Conservation (phyloP, 257 asterid species). For the Solanum arcanum region DNA sequence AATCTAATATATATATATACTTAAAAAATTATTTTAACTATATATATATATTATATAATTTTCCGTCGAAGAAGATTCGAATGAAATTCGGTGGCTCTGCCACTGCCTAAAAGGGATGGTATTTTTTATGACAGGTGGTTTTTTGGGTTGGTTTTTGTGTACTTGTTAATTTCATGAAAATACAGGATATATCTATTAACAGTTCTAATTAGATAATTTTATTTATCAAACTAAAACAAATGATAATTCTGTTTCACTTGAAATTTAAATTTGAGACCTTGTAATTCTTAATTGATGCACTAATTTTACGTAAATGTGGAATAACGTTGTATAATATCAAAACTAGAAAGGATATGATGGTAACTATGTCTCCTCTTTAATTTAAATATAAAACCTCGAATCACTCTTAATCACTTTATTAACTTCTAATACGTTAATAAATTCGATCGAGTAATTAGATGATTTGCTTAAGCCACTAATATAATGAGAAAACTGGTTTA, state of each 20-base stretch:
- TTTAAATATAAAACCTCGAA: background rate
- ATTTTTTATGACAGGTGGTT: background rate
- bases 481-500: background rate
- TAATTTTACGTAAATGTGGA: background rate
- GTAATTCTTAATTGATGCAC: background rate
- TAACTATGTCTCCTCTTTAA: background rate
- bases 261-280: no score
- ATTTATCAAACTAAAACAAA: no score
- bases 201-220: no score
- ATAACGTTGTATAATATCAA: background rate
- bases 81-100: no score
- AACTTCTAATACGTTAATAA: background rate
- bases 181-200: no score
- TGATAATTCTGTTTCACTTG: no score
- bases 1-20: no score
- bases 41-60: no score
- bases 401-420: background rate
- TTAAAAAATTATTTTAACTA: no score
- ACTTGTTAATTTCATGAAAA: no score
- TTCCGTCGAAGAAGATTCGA: no score
- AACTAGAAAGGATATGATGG: background rate
- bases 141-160: background rate
- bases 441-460: background rate
- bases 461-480: background rate
- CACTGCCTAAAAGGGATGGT: background rate